Conservation (phyloP, 2,329 filamentous ascomycete species). For the Epicoccum nigrum region DNA sequence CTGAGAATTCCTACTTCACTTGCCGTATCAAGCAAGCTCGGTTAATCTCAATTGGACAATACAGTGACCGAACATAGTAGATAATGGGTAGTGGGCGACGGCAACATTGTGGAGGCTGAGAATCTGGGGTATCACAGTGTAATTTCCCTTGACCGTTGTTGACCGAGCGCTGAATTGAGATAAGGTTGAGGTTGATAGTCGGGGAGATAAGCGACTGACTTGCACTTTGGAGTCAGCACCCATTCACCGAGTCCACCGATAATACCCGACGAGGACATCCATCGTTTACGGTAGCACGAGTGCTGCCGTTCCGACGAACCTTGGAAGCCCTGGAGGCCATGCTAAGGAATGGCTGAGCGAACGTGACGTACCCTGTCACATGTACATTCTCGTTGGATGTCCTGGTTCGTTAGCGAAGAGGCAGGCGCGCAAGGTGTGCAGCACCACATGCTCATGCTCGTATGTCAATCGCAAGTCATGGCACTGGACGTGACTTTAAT, state of each 20-base stretch:
- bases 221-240: conserved; percentile 13
- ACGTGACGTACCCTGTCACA: conserved; percentile 11
- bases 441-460: conserved; percentile 1
- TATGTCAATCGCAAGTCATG: not conserved
- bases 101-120: conserved; percentile 7
- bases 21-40: conserved; percentile 3
- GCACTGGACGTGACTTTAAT: too few relatives aligned
- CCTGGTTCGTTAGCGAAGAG: too few relatives aligned
- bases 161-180: conserved; percentile 16
- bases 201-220: conserved; percentile 18
- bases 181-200: conserved; percentile 20
- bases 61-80: not conserved
- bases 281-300: conserved; percentile 4
- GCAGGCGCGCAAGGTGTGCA: not conserved
- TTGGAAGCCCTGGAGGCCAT: too few relatives aligned
- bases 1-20: conserved; percentile 1
- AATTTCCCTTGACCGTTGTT: conserved; percentile 8
- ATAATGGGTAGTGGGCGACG: conserved; percentile 11
- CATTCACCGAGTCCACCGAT: conserved; percentile 15
- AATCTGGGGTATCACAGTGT: conserved; percentile 16
- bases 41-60: conserved; percentile 2
- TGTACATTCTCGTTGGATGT: too few relatives aligned
- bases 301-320: conserved; percentile 1
- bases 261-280: conserved; percentile 10
- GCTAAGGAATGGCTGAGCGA: conserved; percentile 3